These are phyloP conservation scores for Cornus kousa DNA, from an alignment of 148 eudicot genomes.

Conservation along the genomic window DNA sequence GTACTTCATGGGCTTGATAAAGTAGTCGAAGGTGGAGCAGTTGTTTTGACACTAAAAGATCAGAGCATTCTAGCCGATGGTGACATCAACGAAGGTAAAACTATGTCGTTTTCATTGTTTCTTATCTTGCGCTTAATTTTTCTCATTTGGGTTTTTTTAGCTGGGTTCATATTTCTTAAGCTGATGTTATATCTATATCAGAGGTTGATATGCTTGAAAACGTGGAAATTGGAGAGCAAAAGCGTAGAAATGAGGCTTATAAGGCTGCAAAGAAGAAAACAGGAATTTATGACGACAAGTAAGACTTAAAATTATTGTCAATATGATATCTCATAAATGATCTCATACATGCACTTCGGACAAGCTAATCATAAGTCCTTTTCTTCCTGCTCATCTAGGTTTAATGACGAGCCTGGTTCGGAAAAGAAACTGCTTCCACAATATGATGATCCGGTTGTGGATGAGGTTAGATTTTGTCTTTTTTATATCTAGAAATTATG, in stretches of 20 bases:
- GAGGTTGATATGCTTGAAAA: conserved; percentile 96
- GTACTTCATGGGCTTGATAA: conserved; percentile 97
- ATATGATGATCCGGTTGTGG: conserved; percentile 83
- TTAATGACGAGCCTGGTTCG: conserved; percentile 63
- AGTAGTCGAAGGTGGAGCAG: conserved; percentile 95
- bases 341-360: not conserved
- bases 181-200: conserved; percentile 42
- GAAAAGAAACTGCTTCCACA: conserved; percentile 90
- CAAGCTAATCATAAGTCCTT: conserved; percentile 3
- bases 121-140: not conserved
- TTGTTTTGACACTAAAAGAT: conserved; percentile 95
- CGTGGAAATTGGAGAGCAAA: conserved; percentile 97
- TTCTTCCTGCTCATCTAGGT: conserved; percentile 43
- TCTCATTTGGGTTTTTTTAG: conserved; percentile 11
- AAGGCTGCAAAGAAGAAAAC: conserved; percentile 80
- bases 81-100: conserved; percentile 74
- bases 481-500: not conserved
- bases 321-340: not conserved
- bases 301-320: conserved; percentile 23
- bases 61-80: conserved; percentile 92
- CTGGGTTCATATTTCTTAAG: conserved; percentile 34
- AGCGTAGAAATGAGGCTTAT: conserved; percentile 86
- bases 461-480: conserved; percentile 48
- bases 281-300: conserved; percentile 80
- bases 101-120: not conserved